Conservation (phyloP, 2,329 filamentous ascomycete species). For the Fusarium nygamai region DNA sequence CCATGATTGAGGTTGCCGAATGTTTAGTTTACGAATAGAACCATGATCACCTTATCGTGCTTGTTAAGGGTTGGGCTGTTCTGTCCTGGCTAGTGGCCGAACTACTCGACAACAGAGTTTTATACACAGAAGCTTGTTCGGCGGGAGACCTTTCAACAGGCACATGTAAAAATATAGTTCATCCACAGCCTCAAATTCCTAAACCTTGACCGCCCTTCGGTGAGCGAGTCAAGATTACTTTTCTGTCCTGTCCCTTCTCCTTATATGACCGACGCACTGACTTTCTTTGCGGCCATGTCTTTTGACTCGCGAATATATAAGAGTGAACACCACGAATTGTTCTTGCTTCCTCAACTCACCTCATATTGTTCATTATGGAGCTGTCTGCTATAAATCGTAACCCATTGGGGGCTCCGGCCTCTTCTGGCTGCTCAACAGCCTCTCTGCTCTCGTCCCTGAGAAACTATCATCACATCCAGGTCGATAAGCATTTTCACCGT, state of each 20-base stretch:
- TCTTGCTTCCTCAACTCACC: background rate
- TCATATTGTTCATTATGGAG: constrained; percentile 25
- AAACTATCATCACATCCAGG: constrained; percentile 6
- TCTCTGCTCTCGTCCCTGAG: background rate
- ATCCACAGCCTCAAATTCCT: constrained; percentile 5
- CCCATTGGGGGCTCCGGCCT: constrained; percentile 11
- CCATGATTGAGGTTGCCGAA: background rate
- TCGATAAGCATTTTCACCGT: background rate
- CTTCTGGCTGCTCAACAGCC: constrained; percentile 18
- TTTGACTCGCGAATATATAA: background rate
- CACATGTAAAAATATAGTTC: constrained; percentile 5
- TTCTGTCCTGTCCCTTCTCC: background rate
- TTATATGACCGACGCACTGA: constrained; percentile 2
- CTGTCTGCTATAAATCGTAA: constrained; percentile 24
- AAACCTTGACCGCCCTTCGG: constrained; percentile 23
- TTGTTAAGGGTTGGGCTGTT: background rate
- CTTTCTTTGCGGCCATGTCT: background rate
- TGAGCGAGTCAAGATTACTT: constrained; percentile 8
- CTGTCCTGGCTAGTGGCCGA: background rate
- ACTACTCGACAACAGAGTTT: background rate
- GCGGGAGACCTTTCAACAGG: constrained; percentile 1
- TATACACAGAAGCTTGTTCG: background rate
- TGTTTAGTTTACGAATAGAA: background rate
- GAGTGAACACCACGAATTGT: constrained; percentile 8
- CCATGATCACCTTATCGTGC: constrained; percentile 18